Percentiles rank a stretch among this genome's conserved stretches.
These are phyloP conservation scores for Aspergillus caelatus DNA, from an alignment of 2,329 filamentous ascomycete genomes.

Conservation along the genomic window DNA sequence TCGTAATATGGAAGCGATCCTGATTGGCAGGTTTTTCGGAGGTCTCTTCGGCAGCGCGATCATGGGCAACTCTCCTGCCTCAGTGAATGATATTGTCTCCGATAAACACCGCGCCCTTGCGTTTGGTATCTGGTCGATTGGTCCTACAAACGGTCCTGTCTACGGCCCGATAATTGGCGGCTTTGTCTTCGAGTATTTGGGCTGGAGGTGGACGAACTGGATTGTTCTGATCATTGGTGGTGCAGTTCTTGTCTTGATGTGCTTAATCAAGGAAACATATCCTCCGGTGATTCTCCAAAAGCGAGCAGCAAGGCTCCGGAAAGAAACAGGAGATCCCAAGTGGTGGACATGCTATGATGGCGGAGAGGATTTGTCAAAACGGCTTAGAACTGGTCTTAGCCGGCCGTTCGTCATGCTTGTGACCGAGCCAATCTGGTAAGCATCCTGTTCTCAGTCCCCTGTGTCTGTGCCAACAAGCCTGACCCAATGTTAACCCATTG, in stretches of 20 bases:
- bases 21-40: conserved; percentile 71
- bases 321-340: conserved; percentile 67
- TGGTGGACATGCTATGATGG: conserved; percentile 80
- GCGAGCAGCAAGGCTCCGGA: conserved; percentile 63
- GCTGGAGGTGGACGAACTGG: conserved; percentile 87
- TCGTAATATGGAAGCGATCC: conserved; percentile 65
- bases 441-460: not conserved
- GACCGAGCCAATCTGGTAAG: conserved; percentile 78
- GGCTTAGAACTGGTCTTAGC: conserved; percentile 69
- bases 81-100: conserved; percentile 74
- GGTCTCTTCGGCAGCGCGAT: conserved; percentile 73
- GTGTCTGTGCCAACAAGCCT: not conserved
- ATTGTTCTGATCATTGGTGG: conserved; percentile 73
- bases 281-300: conserved; percentile 67
- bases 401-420: conserved; percentile 74
- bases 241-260: conserved; percentile 59
- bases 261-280: conserved; percentile 71
- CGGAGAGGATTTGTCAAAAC: conserved; percentile 58
- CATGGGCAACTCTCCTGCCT: conserved; percentile 78
- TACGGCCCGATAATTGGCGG: conserved; percentile 74
- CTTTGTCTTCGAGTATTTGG: conserved; percentile 66
- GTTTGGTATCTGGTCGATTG: conserved; percentile 78
- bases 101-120: conserved; percentile 75
- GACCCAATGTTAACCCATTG: not conserved
- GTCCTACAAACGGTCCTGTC: conserved; percentile 73